phyloP scores from a whole-genome alignment of 805 yeast genomes.

The Monosporozyma solicola region DNA sequence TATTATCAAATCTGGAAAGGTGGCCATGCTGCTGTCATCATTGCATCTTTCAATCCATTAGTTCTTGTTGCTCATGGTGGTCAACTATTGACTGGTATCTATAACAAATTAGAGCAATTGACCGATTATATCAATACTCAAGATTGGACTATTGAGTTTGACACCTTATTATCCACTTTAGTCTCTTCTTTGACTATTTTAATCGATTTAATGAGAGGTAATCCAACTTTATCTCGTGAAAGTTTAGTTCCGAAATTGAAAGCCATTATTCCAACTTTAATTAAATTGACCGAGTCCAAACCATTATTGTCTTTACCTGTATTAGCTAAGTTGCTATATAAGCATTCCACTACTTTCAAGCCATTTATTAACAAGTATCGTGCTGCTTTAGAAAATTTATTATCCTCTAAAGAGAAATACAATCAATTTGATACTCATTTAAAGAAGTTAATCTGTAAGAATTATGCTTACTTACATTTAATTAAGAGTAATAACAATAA shows the following conservation, averaged over 20 bases:
- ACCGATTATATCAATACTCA: slow-evolving; percentile 15
- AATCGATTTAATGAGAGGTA: slow-evolving; percentile 51
- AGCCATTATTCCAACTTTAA: slow-evolving; percentile 43
- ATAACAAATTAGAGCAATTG: slow-evolving; percentile 23
- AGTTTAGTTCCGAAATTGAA: slow-evolving; percentile 72
- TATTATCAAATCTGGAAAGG: slow-evolving; percentile 52
- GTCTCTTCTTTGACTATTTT: slow-evolving; percentile 24
- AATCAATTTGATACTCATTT: slow-evolving; percentile 33
- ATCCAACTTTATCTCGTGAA: slow-evolving; percentile 78
- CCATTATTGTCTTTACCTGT: slow-evolving; percentile 33
- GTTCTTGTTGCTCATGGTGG: slow-evolving; percentile 28
- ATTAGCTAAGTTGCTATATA: slow-evolving; percentile 36
- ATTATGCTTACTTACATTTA: slow-evolving; percentile 48
- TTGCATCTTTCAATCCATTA: slow-evolving; percentile 32
- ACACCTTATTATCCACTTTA: slow-evolving; percentile 21
- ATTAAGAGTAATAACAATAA: slow-evolving; percentile 40
- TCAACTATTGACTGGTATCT: slow-evolving; percentile 21
- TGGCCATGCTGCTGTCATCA: slow-evolving; percentile 41
- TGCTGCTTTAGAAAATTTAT: slow-evolving; percentile 33
- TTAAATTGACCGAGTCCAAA: slow-evolving; percentile 37
- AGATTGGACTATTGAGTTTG: slow-evolving; percentile 15
- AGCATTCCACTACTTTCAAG: slow-evolving; percentile 72
- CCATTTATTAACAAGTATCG: slow-evolving; percentile 64
- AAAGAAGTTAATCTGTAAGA: slow-evolving; percentile 36
- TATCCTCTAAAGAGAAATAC: slow-evolving; percentile 26